Evolutionary conservation across 2,329 filamentous ascomycete genomes (phyloP), one percentile per base, ranked within the genome.

Genomic region (Septoria linicola): DNA sequence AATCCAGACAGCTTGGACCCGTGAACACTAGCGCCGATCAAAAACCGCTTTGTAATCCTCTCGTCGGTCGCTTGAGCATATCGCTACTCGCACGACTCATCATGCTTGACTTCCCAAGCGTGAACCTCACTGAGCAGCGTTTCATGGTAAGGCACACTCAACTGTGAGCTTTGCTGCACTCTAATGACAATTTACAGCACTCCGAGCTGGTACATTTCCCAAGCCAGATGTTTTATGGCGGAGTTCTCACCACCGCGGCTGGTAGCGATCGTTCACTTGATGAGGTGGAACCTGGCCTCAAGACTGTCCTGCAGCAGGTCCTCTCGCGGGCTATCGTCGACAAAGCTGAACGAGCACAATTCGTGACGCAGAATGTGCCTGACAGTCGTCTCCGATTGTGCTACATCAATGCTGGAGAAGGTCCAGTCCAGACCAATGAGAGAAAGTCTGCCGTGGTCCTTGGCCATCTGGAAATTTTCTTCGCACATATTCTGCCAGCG

Each of bases 391-490:
- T 4, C 16, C 32, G 32, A 35, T n/a, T 35, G n/a, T 37, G 42
- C 5, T 45, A 45, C n/a, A n/a, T 45, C 16, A 20, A 36, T 8
- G 1, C 36, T 13, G 11, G 19, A 5, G 4, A 19, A 5, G 4
- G 4, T 1, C 2, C 1, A 0, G 3, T 27, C 2, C 16, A 35
- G 14, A 3, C 3, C 3, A 39, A 46, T 20, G 43, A 46, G 3
- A 32, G 17, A 11, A 41, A 44, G 7, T 59, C 54, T 3, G 31
- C 51, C 2, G 31, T 27, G 3, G 43, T 58, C 3, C 36, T 35
- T 10, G 52, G 49, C 27, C 48, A 58, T 41, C 25, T 51, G 7
- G 46, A 54, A 5, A 39, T 51, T 14, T 59, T 59, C 34, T 56
- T 61, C 49, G 21, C 42, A 8, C 16, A 34, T 4, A 44, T 58